Evolutionary conservation across 148 eudicot species (phyloP).

Genomic region (Heliosperma pusillum): DNA sequence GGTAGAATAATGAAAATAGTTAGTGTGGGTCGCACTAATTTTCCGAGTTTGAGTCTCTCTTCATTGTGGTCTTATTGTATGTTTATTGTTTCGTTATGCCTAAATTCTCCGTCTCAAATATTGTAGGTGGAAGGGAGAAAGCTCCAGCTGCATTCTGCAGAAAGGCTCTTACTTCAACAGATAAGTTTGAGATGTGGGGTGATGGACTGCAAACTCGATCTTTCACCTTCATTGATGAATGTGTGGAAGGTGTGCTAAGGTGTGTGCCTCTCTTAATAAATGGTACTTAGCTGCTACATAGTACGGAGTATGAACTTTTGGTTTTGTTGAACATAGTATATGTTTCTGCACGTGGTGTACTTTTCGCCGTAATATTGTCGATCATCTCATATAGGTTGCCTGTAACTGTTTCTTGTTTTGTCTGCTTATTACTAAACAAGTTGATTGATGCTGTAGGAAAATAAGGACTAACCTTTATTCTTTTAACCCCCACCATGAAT

Average conservation of each 20-base stretch:
- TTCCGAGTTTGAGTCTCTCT: not conserved
- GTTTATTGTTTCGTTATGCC: not conserved
- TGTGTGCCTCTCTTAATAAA: constrained; percentile 13
- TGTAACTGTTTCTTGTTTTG: not conserved
- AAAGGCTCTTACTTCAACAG: constrained; percentile 44
- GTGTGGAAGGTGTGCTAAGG: constrained; percentile 61
- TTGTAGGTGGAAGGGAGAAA: constrained; percentile 51
- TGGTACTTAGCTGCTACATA: not conserved
- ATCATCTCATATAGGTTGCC: too few relatives aligned
- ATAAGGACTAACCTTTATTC: too few relatives aligned
- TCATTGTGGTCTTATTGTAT: not conserved
- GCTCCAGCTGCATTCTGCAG: constrained; percentile 63
- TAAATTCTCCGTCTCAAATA: not conserved
- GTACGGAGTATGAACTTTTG: too few relatives aligned
- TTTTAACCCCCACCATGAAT: too few relatives aligned
- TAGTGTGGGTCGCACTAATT: not conserved
- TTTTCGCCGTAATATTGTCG: not conserved
- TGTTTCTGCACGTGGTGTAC: not conserved
- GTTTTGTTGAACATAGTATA: too few relatives aligned
- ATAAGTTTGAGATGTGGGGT: constrained; percentile 64
- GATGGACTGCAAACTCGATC: constrained; percentile 55
- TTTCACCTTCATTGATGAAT: constrained; percentile 57
- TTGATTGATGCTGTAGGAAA: too few relatives aligned
- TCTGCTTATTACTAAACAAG: too few relatives aligned
- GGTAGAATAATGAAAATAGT: not conserved